A percentile compares a stretch with the other conserved stretches of the same genome.
These are phyloP conservation scores for Fomitopsis schrenkii DNA, from an alignment of 1,284 basidiomycete species.

Conservation along the genomic window DNA sequence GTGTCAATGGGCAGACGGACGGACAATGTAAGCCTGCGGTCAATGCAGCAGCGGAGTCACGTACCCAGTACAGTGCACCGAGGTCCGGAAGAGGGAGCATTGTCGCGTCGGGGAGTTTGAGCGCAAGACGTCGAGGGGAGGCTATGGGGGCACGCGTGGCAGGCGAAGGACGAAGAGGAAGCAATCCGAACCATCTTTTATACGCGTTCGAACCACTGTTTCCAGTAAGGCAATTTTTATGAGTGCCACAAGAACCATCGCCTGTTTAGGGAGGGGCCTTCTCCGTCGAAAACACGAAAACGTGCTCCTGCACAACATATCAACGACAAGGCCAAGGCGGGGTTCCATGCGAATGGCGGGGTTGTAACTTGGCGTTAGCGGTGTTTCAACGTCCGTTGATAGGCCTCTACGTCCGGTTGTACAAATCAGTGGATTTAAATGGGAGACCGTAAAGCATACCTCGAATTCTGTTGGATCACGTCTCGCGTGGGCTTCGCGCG, in stretches of 20 bases:
- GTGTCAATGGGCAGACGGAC: not conserved
- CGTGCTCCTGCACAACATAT: not conserved
- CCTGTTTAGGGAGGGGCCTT: too few relatives aligned
- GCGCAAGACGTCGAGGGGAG: not conserved
- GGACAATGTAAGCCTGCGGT: not conserved
- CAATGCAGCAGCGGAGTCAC: not conserved
- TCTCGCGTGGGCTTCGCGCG: too few relatives aligned
- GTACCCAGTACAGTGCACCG: not conserved
- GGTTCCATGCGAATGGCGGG: not conserved
- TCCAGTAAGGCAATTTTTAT: not conserved
- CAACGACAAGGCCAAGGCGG: not conserved
- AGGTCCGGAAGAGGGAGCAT: not conserved
- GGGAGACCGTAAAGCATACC: too few relatives aligned
- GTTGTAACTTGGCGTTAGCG: not conserved
- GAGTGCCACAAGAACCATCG: too few relatives aligned
- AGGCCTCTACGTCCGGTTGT: too few relatives aligned
- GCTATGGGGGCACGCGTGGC: not conserved
- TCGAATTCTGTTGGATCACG: too few relatives aligned
- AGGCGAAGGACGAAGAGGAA: not conserved
- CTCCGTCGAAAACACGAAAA: too few relatives aligned
- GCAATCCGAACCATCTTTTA: not conserved
- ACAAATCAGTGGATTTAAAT: too few relatives aligned
- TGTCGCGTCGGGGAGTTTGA: not conserved
- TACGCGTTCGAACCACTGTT: not conserved
- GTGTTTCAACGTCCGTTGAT: not conserved